Evolutionary conservation across 345 rosid species (phyloP).

Genomic region (Moricandia arvensis): DNA sequence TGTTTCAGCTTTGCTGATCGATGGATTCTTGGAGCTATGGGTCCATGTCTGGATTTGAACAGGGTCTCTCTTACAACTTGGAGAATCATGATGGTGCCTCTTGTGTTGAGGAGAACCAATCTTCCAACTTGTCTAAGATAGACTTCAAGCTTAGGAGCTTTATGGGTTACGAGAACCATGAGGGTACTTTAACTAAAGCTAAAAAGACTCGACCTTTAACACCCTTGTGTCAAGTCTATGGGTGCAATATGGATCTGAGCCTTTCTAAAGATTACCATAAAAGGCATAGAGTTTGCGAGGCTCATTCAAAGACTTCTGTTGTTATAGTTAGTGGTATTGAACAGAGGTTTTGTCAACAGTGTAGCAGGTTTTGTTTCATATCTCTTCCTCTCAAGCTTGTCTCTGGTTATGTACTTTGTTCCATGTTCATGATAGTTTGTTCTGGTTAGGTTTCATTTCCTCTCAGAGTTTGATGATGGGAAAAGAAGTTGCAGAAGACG

Average conservation of each 20-base stretch:
- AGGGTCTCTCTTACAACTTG: constrained; percentile 28
- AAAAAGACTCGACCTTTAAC: constrained; percentile 41
- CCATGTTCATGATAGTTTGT: not conserved
- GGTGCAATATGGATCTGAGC: constrained; percentile 71
- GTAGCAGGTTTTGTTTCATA: constrained; percentile 61
- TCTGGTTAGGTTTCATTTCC: constrained; percentile 76
- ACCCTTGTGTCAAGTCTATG: constrained; percentile 70
- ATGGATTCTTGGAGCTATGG: constrained; percentile 66
- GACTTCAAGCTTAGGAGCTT: constrained; percentile 75
- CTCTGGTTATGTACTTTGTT: not conserved
- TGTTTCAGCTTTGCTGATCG: constrained; percentile 9
- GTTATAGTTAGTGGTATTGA: constrained; percentile 68
- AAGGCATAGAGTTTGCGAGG: constrained; percentile 81
- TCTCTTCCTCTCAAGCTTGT: not conserved
- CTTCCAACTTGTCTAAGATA: constrained; percentile 44
- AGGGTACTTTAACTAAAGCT: not conserved
- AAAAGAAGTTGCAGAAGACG: constrained; percentile 90
- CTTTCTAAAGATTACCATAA: constrained; percentile 70
- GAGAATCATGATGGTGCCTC: constrained; percentile 36
- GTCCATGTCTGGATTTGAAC: constrained; percentile 40
- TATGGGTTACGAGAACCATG: constrained; percentile 33
- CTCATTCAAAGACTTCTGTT: constrained; percentile 64
- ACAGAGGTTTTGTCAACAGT: constrained; percentile 91
- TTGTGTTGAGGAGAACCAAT: constrained; percentile 34
- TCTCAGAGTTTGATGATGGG: constrained; percentile 79